phyloP scores from a whole-genome alignment of 768 basidiomycete genomes.

The Mycena maculata region DNA sequence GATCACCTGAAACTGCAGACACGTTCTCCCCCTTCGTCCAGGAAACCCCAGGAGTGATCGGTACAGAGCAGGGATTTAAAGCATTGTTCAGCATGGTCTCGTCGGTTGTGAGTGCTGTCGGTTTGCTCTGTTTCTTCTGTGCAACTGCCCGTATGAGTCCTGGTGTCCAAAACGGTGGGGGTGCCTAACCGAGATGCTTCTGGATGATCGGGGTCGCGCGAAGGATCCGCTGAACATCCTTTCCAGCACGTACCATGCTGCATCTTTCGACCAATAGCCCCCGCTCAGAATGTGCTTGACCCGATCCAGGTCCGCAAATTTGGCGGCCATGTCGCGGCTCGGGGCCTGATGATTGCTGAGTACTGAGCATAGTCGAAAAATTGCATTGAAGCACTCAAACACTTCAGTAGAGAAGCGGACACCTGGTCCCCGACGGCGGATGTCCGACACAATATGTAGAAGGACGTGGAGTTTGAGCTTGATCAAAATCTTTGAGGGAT shows the following conservation, averaged over 20 bases:
- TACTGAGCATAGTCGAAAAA: slow-evolving; percentile 55
- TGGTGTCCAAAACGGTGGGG: slow-evolving; percentile 7
- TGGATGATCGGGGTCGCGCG: slow-evolving; percentile 32
- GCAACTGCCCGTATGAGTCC: slow-evolving; percentile 1
- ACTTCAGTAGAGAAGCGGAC: slow-evolving; percentile 49
- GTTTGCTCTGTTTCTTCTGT: slow-evolving; percentile 19
- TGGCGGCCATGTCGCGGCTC: slow-evolving; percentile 53
- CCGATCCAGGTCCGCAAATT: slow-evolving; percentile 43
- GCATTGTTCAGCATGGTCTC: background rate
- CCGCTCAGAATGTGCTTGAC: slow-evolving; percentile 48
- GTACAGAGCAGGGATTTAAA: background rate
- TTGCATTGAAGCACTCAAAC: slow-evolving; percentile 56
- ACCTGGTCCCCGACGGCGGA: slow-evolving; percentile 48
- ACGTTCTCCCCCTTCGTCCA: slow-evolving; percentile 6
- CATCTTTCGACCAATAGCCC: slow-evolving; percentile 44
- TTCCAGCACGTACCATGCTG: slow-evolving; percentile 31
- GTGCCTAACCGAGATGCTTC: slow-evolving; percentile 35
- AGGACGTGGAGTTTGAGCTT: slow-evolving; percentile 54
- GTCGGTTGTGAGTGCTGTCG: background rate
- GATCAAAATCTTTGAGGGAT: slow-evolving; percentile 48
- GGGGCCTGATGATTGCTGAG: slow-evolving; percentile 57
- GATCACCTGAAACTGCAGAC: background rate
- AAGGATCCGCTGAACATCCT: slow-evolving; percentile 31
- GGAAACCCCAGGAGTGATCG: background rate
- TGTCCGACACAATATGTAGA: slow-evolving; percentile 47